Conservation (phyloP, 2,329 filamentous ascomycete genomes). For the Ophiostoma angusticollis region DNA sequence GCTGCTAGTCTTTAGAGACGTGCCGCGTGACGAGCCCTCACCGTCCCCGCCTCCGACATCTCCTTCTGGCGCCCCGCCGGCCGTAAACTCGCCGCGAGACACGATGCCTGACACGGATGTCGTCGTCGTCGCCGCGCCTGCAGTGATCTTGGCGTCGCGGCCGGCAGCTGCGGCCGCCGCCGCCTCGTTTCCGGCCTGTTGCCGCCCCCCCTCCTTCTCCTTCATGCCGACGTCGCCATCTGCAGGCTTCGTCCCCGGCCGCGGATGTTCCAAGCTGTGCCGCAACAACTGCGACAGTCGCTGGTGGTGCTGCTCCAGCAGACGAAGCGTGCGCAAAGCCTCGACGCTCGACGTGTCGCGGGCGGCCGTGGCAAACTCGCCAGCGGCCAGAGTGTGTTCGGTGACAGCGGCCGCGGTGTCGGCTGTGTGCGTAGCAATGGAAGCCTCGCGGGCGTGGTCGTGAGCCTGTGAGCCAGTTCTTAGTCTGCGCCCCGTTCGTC, state of each 20-base stretch:
- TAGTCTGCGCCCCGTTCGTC: not conserved
- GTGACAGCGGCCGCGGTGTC: slow-evolving; percentile 73
- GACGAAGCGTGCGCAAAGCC: slow-evolving; percentile 68
- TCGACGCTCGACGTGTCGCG: slow-evolving; percentile 53
- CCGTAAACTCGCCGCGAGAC: slow-evolving; percentile 12
- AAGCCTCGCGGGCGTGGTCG: slow-evolving; percentile 76
- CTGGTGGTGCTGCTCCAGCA: slow-evolving; percentile 81
- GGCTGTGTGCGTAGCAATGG: slow-evolving; percentile 57
- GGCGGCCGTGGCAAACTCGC: slow-evolving; percentile 77
- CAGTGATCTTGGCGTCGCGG: no score
- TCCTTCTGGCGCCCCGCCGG: not conserved
- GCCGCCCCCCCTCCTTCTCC: slow-evolving; percentile 2
- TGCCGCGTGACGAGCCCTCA: no score
- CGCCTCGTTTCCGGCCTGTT: slow-evolving; percentile 16
- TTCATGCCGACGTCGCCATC: slow-evolving; percentile 5
- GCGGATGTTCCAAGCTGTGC: slow-evolving; percentile 45
- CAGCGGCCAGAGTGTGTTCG: slow-evolving; percentile 78
- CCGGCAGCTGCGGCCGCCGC: slow-evolving; percentile 9
- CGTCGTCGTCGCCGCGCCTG: slow-evolving; percentile 4
- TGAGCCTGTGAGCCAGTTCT: slow-evolving; percentile 49
- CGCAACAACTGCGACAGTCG: slow-evolving; percentile 72
- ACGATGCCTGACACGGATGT: slow-evolving; percentile 11
- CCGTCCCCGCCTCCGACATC: not conserved
- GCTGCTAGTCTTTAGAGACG: no score
- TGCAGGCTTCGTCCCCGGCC: slow-evolving; percentile 15